These are phyloP conservation scores for Colletotrichum sp. DNA, from an alignment of 2,329 filamentous ascomycete genomes.

Conservation along the genomic window DNA sequence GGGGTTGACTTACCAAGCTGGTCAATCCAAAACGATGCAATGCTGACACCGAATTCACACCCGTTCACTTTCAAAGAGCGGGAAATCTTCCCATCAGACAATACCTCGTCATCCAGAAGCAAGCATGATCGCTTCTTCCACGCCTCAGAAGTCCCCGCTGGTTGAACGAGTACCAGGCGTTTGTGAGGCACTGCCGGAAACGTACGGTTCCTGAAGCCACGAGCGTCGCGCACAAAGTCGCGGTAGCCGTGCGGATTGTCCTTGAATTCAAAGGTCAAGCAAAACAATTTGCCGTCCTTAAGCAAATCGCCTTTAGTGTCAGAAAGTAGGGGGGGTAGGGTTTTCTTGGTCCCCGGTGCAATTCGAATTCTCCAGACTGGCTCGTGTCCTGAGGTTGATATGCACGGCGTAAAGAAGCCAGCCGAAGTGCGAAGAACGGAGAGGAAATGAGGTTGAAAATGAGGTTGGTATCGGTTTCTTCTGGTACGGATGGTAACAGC, in stretches of 20 bases:
- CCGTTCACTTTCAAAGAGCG: not conserved
- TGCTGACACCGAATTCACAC: not conserved
- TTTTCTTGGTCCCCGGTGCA: not conserved
- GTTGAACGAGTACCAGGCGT: not conserved
- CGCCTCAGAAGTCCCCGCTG: not conserved
- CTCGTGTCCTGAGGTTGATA: not conserved
- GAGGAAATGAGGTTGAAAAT: not conserved
- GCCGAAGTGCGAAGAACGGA: slow-evolving; percentile 1
- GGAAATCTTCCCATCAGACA: not conserved
- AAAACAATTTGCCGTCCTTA: not conserved
- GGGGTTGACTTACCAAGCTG: not conserved
- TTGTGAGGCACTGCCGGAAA: not conserved
- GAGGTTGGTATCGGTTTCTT: not conserved
- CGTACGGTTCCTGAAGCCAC: not conserved
- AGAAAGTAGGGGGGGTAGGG: not conserved
- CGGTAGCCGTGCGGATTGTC: not conserved
- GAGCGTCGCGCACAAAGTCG: not conserved
- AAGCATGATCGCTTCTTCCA: not conserved
- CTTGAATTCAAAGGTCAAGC: not conserved
- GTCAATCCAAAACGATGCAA: not conserved
- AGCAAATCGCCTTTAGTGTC: not conserved
- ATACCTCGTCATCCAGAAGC: not conserved
- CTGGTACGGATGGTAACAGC: not conserved
- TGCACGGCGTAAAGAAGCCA: not conserved
- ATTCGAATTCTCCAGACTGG: not conserved